Evolutionary conservation across 2,329 filamentous ascomycete species (phyloP), one percentile per base, ranked within the genome.

Genomic region (Exophiala lecanii-corni): DNA sequence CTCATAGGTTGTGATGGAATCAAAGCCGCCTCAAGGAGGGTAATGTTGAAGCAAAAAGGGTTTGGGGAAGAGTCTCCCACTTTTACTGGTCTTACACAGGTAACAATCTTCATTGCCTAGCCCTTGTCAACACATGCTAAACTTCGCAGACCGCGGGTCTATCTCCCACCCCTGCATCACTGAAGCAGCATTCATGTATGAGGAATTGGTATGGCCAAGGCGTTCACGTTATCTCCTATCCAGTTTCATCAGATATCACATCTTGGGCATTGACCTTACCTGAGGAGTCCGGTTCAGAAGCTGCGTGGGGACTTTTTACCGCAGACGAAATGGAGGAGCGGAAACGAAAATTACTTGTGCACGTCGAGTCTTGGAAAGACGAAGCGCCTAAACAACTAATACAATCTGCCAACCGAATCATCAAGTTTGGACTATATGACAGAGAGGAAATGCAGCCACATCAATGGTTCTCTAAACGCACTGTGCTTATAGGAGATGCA

Each of bases 1-100:
- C 56, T 78, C 1, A 62, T 76, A 4, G 74, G 68, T 9, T 74
- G 73, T 45, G 75, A 79, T 53, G 75, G 75, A 3, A 49, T 49
- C 46, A 49, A 49, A 16, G 46, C 46, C 6, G 46, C 41, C 9
- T 45, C 46, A 16, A 45, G 46, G 20, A 34, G 33, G 7, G 40
- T 49, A 10, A 19, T 49, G n/a, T 31, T 49, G 2, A 16, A 9
- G 13, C 43, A 49, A 9, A 40, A 35, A 12, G 38, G 41, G 1
- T 9, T 39, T 3, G 20, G 9, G 2, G 46, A 49, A 28, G 46
- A 37, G 3, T 13, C 39, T 12, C 46, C 46, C 2, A 10, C 15
- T 9, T 49, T 49, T 16, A 45, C 26, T 4, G 41, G 41, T 18
- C 19, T 49, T 4, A 49, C 46, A 15, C 46, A 48, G 45, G 45